Evolutionary conservation across 768 basidiomycete species (phyloP), one percentile per base, ranked within the genome.

Genomic region (Trametes cingulata): DNA sequence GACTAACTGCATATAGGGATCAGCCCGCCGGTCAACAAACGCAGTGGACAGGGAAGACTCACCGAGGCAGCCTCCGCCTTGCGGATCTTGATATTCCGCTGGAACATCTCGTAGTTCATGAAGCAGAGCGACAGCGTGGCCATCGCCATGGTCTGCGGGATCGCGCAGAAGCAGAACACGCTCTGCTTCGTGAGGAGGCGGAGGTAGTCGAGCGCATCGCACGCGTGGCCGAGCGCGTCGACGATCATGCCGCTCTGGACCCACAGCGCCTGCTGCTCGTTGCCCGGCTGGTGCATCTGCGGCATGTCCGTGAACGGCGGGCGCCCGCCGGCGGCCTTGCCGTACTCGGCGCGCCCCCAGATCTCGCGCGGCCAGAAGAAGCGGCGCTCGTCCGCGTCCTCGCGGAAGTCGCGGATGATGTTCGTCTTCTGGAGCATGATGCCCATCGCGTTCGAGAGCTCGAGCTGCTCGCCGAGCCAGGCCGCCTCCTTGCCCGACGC

Each of bases 331-430:
- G 58, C 61, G 24, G 67, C 70, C 27, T 63, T 56, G 42, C 87
- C 87, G 63, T 89, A 88, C 56, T 78, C 79, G 13, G 68, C 67
- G 27, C 65, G 46, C 6, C 80, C 85, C 93, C 93, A 98, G 45
- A 99, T 93, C 72, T 94, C 94, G 47, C 80, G 82, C 0, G 96
- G 96, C 95, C 97, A 99, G 80, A 98, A 98, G 69, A 83, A 90
- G 42, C 96, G 84, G 8, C 80, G 78, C 24, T 95, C 82, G 42
- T 95, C 88, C 14, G 85, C 81, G 72, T 99, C 96, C 73, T 99
- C 96, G 45, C 90, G 85, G 77, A 85, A 92, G 74, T 99, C 96
- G 60, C 96, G 91, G 55, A 94, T 92, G 73, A 99, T 97, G 73
- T 99, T 99, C 25, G 95, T 97, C 76, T 99, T 99, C 74, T 99